Evolutionary conservation across 257 asterid species (phyloP).

Genomic region (Rhazya stricta): DNA sequence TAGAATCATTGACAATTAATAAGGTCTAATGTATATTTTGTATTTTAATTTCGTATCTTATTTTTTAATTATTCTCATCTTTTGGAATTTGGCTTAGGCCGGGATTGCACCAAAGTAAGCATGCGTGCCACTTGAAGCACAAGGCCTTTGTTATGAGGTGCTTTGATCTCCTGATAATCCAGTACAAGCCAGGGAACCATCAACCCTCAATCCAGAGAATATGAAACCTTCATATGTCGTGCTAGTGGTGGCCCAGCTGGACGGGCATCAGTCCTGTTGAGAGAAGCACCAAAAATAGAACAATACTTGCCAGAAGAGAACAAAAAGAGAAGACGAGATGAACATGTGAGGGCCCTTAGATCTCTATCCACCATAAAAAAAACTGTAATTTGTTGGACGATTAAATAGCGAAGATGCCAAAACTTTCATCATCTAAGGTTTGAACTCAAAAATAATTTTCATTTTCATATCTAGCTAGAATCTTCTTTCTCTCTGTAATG

Average conservation of each 20-base stretch:
- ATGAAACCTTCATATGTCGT: not conserved
- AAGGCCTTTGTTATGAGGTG: not conserved
- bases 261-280: conserved; percentile 15
- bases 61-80: too few relatives aligned
- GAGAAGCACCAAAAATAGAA: conserved; percentile 20
- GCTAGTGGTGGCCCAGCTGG: conserved; percentile 11
- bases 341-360: conserved; percentile 20
- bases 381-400: not conserved
- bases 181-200: not conserved
- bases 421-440: conserved; percentile 2
- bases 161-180: not conserved
- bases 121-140: too few relatives aligned
- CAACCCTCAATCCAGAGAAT: conserved; percentile 4
- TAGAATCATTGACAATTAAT: too few relatives aligned
- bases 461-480: not conserved
- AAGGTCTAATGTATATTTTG: too few relatives aligned
- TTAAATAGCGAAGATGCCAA: not conserved
- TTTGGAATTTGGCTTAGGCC: too few relatives aligned
- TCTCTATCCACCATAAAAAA: conserved; percentile 17
- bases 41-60: too few relatives aligned
- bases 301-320: conserved; percentile 18
- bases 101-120: too few relatives aligned
- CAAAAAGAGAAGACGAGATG: conserved; percentile 20
- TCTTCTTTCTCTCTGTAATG: not conserved
- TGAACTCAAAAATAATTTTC: not conserved